phyloP scores from a whole-genome alignment of 2,329 filamentous ascomycete genomes.

The Penicillium hesseltinei region DNA sequence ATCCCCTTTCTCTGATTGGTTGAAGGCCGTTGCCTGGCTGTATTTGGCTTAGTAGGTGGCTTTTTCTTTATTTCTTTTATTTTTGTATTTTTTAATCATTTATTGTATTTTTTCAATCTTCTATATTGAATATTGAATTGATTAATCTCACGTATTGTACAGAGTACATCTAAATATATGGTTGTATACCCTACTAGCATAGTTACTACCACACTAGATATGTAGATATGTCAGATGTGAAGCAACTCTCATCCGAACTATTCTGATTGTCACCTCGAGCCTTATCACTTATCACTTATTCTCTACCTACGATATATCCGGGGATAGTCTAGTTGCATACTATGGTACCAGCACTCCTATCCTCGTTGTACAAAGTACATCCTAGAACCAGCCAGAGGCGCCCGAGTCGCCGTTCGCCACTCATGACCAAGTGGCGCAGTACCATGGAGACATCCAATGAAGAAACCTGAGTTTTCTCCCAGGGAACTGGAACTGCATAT shows the following conservation, averaged over 20 bases:
- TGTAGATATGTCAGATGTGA: not conserved
- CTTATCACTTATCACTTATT: not conserved
- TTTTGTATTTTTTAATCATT: not conserved
- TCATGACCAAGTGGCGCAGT: conserved; percentile 8
- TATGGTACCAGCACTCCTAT: too few species aligned
- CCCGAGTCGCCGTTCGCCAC: conserved; percentile 5
- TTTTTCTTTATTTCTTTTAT: not conserved
- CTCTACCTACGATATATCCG: not conserved
- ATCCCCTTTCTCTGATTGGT: conserved; percentile 14
- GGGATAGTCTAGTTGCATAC: not conserved
- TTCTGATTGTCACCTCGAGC: not conserved
- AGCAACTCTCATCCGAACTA: not conserved
- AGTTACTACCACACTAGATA: not conserved
- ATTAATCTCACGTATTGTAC: not conserved
- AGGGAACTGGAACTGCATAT: not conserved
- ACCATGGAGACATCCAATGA: not conserved
- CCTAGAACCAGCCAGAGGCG: not conserved
- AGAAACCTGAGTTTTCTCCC: not conserved
- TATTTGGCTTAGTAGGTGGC: conserved; percentile 2
- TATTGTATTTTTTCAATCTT: not conserved
- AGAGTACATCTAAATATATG: not conserved
- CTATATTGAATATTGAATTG: not conserved
- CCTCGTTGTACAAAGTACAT: not conserved
- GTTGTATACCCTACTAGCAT: not conserved
- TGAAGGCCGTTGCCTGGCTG: not conserved